These are phyloP conservation scores for Eimeria maxima DNA, from an alignment of 169 alveolate genomes.

Conservation along the genomic window DNA sequence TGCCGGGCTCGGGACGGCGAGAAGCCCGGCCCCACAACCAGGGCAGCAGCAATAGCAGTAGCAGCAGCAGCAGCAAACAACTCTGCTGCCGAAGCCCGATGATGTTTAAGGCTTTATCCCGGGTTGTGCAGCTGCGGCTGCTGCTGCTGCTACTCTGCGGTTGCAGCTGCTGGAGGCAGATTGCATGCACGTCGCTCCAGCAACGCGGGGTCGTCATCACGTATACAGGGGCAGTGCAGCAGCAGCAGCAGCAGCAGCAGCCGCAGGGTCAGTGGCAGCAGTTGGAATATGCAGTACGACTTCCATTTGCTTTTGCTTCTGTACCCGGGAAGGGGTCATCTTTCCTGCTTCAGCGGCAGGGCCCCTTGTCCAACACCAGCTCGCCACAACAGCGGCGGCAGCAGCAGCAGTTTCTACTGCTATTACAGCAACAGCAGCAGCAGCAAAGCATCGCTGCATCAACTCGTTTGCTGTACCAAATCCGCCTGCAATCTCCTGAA, in stretches of 20 bases:
- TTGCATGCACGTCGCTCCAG: slow-evolving; percentile 31
- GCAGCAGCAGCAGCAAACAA: neutral
- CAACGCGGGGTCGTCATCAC: neutral
- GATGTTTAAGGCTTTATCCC: neutral
- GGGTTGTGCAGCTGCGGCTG: neutral
- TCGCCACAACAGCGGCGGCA: neutral
- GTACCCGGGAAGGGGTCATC: neutral
- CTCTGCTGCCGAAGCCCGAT: neutral
- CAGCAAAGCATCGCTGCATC: neutral
- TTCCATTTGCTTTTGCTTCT: neutral
- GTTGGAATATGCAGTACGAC: neutral
- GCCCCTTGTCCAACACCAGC: neutral
- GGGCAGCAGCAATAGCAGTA: neutral
- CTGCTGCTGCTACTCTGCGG: slow-evolving; percentile 12
- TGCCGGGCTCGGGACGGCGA: neutral
- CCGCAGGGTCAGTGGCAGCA: neutral
- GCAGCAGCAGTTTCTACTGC: no score
- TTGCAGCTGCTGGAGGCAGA: neutral
- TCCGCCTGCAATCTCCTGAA: slow-evolving; percentile 41
- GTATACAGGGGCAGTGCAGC: no score
- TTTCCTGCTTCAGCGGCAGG: slow-evolving; percentile 11
- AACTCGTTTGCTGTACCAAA: slow-evolving; percentile 12
- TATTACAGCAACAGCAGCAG: no score
- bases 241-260: slow-evolving; percentile 46
- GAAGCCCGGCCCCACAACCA: slow-evolving; percentile 1